A percentile compares a stretch with the other conserved stretches of the same genome.
Conservation (phyloP, 169 alveolate genomes). For the Eimeria acervulina region DNA sequence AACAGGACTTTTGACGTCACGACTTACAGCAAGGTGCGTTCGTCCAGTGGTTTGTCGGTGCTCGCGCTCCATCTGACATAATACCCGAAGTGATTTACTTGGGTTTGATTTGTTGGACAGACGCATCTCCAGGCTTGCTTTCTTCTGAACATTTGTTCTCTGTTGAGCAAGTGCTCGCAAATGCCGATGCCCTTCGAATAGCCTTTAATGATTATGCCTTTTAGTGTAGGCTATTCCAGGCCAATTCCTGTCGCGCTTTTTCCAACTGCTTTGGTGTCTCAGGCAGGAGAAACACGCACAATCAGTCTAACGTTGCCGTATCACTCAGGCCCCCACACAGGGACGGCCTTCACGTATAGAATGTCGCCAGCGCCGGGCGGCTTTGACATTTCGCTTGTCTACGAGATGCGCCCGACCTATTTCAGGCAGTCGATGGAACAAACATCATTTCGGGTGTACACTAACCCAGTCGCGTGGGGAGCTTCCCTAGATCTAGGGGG, state of each 20-base stretch:
- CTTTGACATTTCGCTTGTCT: constrained; percentile 38
- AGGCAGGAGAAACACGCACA: constrained; percentile 45
- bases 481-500: constrained; percentile 39
- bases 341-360: constrained; percentile 57
- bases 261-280: background rate
- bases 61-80: background rate
- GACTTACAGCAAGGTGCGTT: constrained; percentile 13
- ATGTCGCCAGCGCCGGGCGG: constrained; percentile 72
- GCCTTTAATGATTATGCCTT: background rate
- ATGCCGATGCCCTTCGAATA: background rate
- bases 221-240: background rate
- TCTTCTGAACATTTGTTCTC: background rate
- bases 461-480: constrained; percentile 23
- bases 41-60: background rate
- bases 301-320: constrained; percentile 38
- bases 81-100: background rate
- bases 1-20: constrained; percentile 3
- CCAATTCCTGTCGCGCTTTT: background rate
- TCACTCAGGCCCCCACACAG: constrained; percentile 62
- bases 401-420: constrained; percentile 56
- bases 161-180: background rate
- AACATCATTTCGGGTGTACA: constrained; percentile 62
- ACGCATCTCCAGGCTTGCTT: background rate
- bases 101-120: background rate
- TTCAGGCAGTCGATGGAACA: constrained; percentile 35